phyloP scores from a whole-genome alignment of 2,329 filamentous ascomycete genomes.

The Tetracladium maxilliforme region DNA sequence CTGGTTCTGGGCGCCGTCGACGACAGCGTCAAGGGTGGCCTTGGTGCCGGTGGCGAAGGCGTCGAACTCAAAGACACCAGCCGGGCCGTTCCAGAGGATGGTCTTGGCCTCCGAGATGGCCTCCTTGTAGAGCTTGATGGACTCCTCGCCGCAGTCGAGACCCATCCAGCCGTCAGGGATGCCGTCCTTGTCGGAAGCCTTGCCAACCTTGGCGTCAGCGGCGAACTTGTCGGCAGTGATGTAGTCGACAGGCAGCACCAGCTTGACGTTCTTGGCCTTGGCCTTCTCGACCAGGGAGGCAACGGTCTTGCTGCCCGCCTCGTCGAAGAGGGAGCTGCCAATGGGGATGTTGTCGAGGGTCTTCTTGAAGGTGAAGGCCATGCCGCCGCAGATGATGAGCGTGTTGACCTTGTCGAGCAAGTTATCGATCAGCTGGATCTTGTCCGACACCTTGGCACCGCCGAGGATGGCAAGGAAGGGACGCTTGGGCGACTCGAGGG shows the following conservation, averaged over 20 bases:
- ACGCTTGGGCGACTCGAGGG: constrained; percentile 80
- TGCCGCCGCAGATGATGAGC: constrained; percentile 90
- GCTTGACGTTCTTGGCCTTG: constrained; percentile 88
- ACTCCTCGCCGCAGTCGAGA: constrained; percentile 86
- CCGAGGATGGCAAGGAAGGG: constrained; percentile 98
- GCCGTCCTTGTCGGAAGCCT: constrained; percentile 72
- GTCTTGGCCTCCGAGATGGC: constrained; percentile 83
- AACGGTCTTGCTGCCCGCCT: constrained; percentile 86
- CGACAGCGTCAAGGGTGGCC: constrained; percentile 77
- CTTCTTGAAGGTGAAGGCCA: constrained; percentile 99
- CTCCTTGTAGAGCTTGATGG: constrained; percentile 73
- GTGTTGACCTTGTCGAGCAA: constrained; percentile 95
- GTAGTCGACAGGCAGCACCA: constrained; percentile 90
- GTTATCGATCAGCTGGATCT: constrained; percentile 99
- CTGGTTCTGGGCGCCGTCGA: constrained; percentile 64
- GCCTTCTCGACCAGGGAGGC: constrained; percentile 83
- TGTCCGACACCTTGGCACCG: constrained; percentile 96
- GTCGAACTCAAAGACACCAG: constrained; percentile 95
- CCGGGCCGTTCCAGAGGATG: constrained; percentile 97
- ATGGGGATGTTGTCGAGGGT: constrained; percentile 84
- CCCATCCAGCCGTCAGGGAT: constrained; percentile 98
- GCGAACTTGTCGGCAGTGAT: constrained; percentile 92
- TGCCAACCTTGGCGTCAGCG: constrained; percentile 66
- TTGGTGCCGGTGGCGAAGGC: constrained; percentile 89
- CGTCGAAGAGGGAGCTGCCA: constrained; percentile 82